Base-by-base conservation (phyloP, 768 basidiomycete species). In the Pisolithus microcarpus region DNA sequence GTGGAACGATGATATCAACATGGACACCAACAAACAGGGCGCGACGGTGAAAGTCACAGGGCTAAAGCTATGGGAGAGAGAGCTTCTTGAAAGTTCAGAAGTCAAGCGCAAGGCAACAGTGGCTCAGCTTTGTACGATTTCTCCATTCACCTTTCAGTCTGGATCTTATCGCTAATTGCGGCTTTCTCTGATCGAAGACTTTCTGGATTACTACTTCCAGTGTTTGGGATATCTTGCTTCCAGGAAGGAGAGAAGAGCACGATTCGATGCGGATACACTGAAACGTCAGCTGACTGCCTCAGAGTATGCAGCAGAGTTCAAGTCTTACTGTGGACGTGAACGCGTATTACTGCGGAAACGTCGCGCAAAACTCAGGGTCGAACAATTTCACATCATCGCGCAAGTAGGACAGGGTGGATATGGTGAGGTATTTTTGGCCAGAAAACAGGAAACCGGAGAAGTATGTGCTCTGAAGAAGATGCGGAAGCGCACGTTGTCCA, bases 331-430 rank as follows among this genome's bases (percentile, higher is more conserved):
- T 55, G 94, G 93, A 2, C 81, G 93, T 23, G 96, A 99, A 68
- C 86, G 95, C 13, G 94, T 94, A 5, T 65, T 96, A 7, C 75
- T 99, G n/a, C 78, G 96, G 49, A 85, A 87, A 55, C 79, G 96
- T n/a, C 78, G 96, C 36, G 85, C 94, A 10, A 99, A 96, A 65
- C 77, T 98, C 39, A 81, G 83, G 52, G 82, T 99, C 23, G 91
- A 97, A 45, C 90, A 95, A 62, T 99, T 99, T 69, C 91, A 96
- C 62, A 95, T 99, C 66, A 94, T 99, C 56, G 92, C 93, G 0
- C 96, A 99, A 68, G 92, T 99, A 44, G 96, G 96, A 1, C 96
- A 99, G 71, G 96, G 96, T 11, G 96, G 96, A 2, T 99, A 98
- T 68, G 96, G 96, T 5, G 95, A 97, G 57, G 96, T 99, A 23